phyloP scores from a whole-genome alignment of 176 grass and related monocot genomes.

The Bolboschoenus planiculmis region DNA sequence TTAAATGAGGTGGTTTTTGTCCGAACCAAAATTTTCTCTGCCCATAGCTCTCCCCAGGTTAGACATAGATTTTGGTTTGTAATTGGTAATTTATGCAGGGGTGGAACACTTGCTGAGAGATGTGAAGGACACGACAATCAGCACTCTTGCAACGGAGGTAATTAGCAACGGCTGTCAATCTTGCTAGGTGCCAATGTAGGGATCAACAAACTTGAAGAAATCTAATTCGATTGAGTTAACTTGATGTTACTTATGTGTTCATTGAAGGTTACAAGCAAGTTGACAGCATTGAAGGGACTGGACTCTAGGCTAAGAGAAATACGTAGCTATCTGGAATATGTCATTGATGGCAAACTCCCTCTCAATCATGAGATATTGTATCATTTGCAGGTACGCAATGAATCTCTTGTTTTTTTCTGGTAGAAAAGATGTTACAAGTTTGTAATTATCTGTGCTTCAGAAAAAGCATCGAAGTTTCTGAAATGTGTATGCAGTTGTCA shows the following conservation, averaged over 20 bases:
- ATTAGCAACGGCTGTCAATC: slow-evolving; percentile 21
- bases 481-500: background rate
- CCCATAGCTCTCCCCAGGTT: no score
- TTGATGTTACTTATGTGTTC: background rate
- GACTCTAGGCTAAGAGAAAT: slow-evolving; percentile 86
- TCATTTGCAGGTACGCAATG: slow-evolving; percentile 67
- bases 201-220: no score
- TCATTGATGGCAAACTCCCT: slow-evolving; percentile 84
- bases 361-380: slow-evolving; percentile 96
- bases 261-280: slow-evolving; percentile 73
- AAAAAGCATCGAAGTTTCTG: background rate
- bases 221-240: background rate
- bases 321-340: slow-evolving; percentile 76
- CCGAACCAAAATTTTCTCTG: no score
- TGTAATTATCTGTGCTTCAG: background rate
- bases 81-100: slow-evolving; percentile 35
- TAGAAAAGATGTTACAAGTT: background rate
- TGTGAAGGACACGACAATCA: slow-evolving; percentile 95
- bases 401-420: background rate
- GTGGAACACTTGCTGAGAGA: slow-evolving; percentile 95
- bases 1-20: no score
- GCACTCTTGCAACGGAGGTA: slow-evolving; percentile 93
- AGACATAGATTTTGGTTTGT: background rate
- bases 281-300: slow-evolving; percentile 78
- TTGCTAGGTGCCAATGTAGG: background rate